phyloP scores from a whole-genome alignment of 345 rosid genomes.

The Erodium maritimum region DNA sequence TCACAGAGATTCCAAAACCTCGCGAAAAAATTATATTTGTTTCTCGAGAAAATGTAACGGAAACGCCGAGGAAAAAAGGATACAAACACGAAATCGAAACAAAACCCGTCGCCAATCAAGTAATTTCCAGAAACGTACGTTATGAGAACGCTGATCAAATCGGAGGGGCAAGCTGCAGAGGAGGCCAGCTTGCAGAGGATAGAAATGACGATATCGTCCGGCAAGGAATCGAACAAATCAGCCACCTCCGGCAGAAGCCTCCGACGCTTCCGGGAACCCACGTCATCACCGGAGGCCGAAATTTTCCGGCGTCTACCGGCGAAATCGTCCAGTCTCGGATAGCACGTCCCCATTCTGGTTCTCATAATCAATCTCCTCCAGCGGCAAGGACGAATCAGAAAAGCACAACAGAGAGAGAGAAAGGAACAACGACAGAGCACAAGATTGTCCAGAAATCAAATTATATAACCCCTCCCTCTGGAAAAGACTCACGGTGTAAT shows the following conservation, averaged over 20 bases:
- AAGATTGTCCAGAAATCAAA: not conserved
- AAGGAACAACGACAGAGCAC: not conserved
- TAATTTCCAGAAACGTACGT: slow-evolving; percentile 34
- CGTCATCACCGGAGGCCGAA: slow-evolving; percentile 18
- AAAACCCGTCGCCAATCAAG: too few species aligned
- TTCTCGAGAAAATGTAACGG: not conserved
- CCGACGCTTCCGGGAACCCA: slow-evolving; percentile 23
- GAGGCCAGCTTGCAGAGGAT: slow-evolving; percentile 58
- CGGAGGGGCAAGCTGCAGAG: slow-evolving; percentile 48
- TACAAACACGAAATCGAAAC: not conserved
- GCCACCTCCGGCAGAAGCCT: slow-evolving; percentile 16
- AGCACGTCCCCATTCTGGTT: slow-evolving; percentile 43
- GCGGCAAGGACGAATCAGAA: too few species aligned
- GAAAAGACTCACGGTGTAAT: slow-evolving; percentile 1
- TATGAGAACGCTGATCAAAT: slow-evolving; percentile 51
- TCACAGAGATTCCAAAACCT: not conserved
- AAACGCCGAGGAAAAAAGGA: not conserved
- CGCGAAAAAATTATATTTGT: too few species aligned
- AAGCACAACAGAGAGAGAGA: not conserved
- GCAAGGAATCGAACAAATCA: slow-evolving; percentile 45
- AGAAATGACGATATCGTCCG: slow-evolving; percentile 67
- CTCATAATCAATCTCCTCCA: slow-evolving; percentile 34
- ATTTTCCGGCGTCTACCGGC: slow-evolving; percentile 7
- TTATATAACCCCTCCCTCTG: not conserved
- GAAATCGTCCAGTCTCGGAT: slow-evolving; percentile 19